These are phyloP conservation scores for Eucalyptus caleyi DNA, from an alignment of 345 rosid species.

Conservation along the genomic window DNA sequence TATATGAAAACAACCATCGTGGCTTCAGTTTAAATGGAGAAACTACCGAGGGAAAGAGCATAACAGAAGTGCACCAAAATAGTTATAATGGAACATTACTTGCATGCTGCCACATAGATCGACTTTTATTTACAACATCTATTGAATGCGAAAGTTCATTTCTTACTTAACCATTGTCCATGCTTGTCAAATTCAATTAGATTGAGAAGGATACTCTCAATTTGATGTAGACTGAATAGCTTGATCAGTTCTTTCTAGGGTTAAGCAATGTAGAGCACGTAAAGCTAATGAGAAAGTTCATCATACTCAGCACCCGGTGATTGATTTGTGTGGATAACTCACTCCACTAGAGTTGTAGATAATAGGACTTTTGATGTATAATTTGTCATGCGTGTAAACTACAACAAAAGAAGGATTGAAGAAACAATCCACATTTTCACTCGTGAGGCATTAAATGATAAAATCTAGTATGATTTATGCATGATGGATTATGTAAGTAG, in stretches of 20 bases:
- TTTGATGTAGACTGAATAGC: not conserved
- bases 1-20: not conserved
- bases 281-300: not conserved
- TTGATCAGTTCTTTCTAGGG: not conserved
- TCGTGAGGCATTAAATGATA: not conserved
- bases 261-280: not conserved
- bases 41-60: not conserved
- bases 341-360: not conserved
- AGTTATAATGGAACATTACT: not conserved
- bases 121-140: not conserved
- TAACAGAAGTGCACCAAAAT: not conserved
- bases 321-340: not conserved
- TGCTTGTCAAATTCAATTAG: not conserved
- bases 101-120: not conserved
- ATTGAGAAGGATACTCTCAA: not conserved
- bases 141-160: not conserved
- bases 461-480: not conserved
- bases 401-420: not conserved
- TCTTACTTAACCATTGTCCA: not conserved
- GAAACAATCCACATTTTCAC: not conserved
- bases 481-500: not conserved
- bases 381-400: not conserved
- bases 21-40: not conserved
- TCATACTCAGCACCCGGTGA: not conserved
- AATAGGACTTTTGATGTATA: not conserved